Conservation (phyloP, 1,284 basidiomycete genomes). For the Sanguinoderma infundibulare region DNA sequence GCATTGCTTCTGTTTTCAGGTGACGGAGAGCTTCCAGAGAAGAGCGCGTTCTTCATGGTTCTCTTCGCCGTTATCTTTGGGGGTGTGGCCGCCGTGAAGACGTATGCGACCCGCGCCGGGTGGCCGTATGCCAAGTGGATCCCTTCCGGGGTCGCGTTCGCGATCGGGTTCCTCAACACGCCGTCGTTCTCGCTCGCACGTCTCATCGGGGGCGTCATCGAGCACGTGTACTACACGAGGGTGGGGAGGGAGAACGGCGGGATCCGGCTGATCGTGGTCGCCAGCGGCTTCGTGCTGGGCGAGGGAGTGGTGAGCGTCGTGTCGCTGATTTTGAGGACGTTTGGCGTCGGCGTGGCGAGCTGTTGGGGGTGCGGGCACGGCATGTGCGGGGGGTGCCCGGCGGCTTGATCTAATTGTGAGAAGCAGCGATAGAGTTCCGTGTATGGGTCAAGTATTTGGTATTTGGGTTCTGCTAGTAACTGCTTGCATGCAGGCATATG, state of each 20-base stretch:
- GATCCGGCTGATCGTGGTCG: constrained; percentile 85
- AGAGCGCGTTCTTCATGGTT: constrained; percentile 83
- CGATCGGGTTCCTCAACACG: constrained; percentile 92
- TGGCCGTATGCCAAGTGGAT: constrained; percentile 70
- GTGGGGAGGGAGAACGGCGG: constrained; percentile 52
- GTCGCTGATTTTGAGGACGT: constrained; percentile 75
- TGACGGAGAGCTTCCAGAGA: constrained; percentile 81
- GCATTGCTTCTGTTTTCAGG: constrained; percentile 56
- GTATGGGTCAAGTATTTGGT: constrained; percentile 1
- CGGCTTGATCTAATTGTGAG: constrained; percentile 25
- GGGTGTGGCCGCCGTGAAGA: constrained; percentile 69
- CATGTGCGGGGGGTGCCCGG: constrained; percentile 70
- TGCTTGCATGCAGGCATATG: neutral
- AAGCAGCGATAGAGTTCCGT: neutral
- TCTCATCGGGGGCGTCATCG: constrained; percentile 86
- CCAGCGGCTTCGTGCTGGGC: constrained; percentile 94
- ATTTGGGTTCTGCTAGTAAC: neutral
- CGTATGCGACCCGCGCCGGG: constrained; percentile 53
- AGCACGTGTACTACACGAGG: constrained; percentile 67
- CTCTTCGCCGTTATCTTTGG: constrained; percentile 76
- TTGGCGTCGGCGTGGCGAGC: constrained; percentile 75
- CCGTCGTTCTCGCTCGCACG: constrained; percentile 94
- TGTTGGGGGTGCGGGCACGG: constrained; percentile 87
- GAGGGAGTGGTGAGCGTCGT: constrained; percentile 91
- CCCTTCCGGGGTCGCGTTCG: constrained; percentile 89